Evolutionary conservation across 495 filamentous ascomycete genomes (phyloP).

Genomic region (Physcia stellaris): DNA sequence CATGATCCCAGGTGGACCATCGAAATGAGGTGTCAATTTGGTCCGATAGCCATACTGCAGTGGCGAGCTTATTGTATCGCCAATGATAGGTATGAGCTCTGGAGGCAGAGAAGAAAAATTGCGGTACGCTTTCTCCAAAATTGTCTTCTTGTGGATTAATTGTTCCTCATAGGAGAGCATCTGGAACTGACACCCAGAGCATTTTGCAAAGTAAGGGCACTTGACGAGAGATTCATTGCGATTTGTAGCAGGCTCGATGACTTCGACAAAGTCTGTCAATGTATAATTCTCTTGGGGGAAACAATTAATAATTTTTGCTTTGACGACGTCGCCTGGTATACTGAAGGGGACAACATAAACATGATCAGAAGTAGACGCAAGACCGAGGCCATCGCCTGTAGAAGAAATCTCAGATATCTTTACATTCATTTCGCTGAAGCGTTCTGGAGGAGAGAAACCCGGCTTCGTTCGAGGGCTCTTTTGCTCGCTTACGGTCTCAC

Average conservation of each 20-base stretch:
- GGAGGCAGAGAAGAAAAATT: conserved; percentile 77
- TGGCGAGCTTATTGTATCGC: conserved; percentile 78
- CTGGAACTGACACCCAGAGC: conserved; percentile 92
- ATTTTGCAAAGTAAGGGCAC: conserved; percentile 77
- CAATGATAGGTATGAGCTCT: conserved; percentile 59
- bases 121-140: conserved; percentile 82
- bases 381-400: conserved; percentile 77
- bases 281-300: conserved; percentile 46
- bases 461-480: neutral
- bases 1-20: conserved; percentile 42
- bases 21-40: conserved; percentile 92
- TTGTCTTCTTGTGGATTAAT: conserved; percentile 64
- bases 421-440: conserved; percentile 65
- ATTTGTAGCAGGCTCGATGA: conserved; percentile 55
- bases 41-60: conserved; percentile 88
- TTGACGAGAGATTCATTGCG: conserved; percentile 63
- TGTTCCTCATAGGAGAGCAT: conserved; percentile 88
- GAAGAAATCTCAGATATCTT: conserved; percentile 65
- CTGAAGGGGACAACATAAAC: conserved; percentile 86
- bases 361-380: conserved; percentile 38
- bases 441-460: conserved; percentile 39
- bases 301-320: conserved; percentile 65
- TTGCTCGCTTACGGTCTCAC: conserved; percentile 12
- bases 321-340: conserved; percentile 68
- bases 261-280: conserved; percentile 65